Conservation (phyloP, 331 rosid genomes). For the Cucumis variabilis region DNA sequence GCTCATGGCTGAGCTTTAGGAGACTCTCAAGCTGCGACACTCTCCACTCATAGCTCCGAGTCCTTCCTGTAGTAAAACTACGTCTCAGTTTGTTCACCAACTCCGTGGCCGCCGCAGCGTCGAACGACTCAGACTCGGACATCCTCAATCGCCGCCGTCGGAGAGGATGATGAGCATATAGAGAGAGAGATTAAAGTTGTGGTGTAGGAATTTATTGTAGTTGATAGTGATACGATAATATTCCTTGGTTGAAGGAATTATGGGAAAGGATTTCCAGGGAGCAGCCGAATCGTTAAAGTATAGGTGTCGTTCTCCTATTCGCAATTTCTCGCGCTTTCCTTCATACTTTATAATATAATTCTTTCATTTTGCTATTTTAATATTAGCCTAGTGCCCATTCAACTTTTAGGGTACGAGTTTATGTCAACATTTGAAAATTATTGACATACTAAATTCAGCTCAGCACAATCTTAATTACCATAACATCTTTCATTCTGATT, state of each 20-base stretch:
- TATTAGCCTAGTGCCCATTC: too few species aligned
- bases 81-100: slow-evolving; percentile 45
- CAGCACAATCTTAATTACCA: too few species aligned
- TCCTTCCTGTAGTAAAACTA: slow-evolving; percentile 53
- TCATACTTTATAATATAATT: neutral
- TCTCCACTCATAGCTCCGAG: slow-evolving; percentile 80
- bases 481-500: too few species aligned
- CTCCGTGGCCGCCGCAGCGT: slow-evolving; percentile 36
- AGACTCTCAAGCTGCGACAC: slow-evolving; percentile 65
- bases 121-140: slow-evolving; percentile 36
- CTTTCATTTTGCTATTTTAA: neutral
- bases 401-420: too few species aligned
- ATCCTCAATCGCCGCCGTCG: neutral
- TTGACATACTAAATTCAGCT: too few species aligned
- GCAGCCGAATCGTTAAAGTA: neutral
- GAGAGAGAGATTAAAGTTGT: neutral
- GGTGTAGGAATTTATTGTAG: neutral
- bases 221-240: neutral
- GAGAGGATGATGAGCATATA: neutral
- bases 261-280: neutral
- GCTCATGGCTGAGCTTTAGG: slow-evolving; percentile 34
- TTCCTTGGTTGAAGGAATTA: neutral
- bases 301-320: neutral
- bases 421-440: too few species aligned
- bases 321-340: neutral